Base-by-base conservation (phyloP, 2,329 filamentous ascomycete genomes). In the Ophiostoma perfectum region DNA sequence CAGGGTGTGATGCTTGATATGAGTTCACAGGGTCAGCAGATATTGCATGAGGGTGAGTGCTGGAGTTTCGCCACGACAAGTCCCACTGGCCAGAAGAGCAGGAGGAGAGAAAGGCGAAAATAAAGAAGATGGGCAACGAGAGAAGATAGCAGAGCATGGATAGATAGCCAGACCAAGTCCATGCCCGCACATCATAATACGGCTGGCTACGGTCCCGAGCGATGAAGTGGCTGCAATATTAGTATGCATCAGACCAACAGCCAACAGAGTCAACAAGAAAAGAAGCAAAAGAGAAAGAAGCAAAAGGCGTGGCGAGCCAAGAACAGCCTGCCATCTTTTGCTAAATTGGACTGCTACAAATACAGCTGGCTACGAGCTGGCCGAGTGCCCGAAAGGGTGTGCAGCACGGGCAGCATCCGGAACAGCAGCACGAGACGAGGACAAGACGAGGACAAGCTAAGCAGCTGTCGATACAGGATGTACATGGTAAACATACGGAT, bases 391-490 rank as follows among this genome's bases (percentile, higher is more conserved):
- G 60, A 63, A 16, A 63, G 60, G 39, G 39, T 42, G 60, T 42
- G 58, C 58, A 63, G 39, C 8, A 63, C 39, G 39, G 60, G 39
- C 60, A 63, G 58, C 39, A 63, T 63, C 60, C 60, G 60, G 39
- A 16, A 63, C 11, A 11, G 52, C 16, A 27, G 52, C 18, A 58
- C 49, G 4, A 49, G 49, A 6, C 6, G 42, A 7, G 49, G 18
- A 7, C 4, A 18, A 8, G n/a, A 18, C 5, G 5, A 18, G 47
- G 3, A 52, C 27, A 27, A 27, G 27, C 27, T 27, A 27, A 27
- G 27, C 27, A 27, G 27, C 27, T 27, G 27, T 27, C 27, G 27
- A 27, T 27, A 27, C 27, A 27, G 27, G 27, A 27, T 27, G 27
- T 27, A 27, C 27, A 27, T 27, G 27, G 27, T 27, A 27, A 27